Conservation (phyloP, 148 eudicot genomes). For the Cornus controversa region DNA sequence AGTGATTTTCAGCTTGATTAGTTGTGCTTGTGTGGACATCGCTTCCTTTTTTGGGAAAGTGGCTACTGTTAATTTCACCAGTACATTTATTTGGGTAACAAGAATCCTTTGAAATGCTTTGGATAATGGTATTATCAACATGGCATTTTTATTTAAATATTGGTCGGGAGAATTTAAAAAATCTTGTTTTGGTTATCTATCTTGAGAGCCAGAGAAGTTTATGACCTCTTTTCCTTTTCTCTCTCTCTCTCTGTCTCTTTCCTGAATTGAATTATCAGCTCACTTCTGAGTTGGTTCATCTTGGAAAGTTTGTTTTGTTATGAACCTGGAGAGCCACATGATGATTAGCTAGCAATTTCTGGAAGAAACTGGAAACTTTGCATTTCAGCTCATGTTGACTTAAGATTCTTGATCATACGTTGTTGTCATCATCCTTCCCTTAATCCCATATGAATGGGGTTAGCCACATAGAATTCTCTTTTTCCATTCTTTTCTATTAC, state of each 20-base stretch:
- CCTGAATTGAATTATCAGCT: background rate
- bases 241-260: no score
- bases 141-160: no score
- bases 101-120: background rate
- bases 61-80: no score
- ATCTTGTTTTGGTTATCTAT: constrained; percentile 1
- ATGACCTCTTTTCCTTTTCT: background rate
- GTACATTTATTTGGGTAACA: background rate
- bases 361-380: no score
- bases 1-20: background rate
- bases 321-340: background rate
- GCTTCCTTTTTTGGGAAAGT: no score
- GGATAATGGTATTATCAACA: background rate
- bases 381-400: background rate
- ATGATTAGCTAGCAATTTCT: background rate
- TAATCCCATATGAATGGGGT: no score
- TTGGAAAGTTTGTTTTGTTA: background rate
- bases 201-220: background rate
- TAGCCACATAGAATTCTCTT: background rate
- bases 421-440: no score
- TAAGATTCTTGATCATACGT: no score
- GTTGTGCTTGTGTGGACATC: background rate
- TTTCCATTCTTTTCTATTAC: no score
- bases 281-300: background rate
- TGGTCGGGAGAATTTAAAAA: no score